These are phyloP conservation scores for Symbiotaphrina buchneri DNA, from an alignment of 495 filamentous ascomycete genomes.

Conservation along the genomic window DNA sequence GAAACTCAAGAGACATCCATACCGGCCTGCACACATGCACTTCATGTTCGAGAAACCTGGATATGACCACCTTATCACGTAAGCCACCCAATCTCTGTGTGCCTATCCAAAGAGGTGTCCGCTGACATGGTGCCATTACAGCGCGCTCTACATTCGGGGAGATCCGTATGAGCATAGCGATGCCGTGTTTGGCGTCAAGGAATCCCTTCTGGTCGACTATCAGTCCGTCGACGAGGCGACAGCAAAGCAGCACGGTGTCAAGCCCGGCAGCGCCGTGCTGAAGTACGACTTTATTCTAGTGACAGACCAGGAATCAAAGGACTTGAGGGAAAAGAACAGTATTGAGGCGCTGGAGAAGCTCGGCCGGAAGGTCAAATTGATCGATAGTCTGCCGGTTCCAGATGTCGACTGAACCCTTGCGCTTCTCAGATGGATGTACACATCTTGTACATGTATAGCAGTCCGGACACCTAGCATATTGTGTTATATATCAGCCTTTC, in stretches of 20 bases:
- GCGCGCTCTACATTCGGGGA: slow-evolving; percentile 58
- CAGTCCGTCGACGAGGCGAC: slow-evolving; percentile 35
- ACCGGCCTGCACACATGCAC: too few relatives aligned
- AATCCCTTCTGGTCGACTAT: slow-evolving; percentile 56
- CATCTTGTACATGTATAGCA: too few relatives aligned
- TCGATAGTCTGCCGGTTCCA: slow-evolving; percentile 66
- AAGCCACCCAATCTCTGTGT: too few relatives aligned
- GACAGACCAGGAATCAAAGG: slow-evolving; percentile 43
- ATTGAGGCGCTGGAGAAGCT: slow-evolving; percentile 45
- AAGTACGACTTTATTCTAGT: slow-evolving; percentile 57
- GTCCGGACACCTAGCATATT: too few relatives aligned
- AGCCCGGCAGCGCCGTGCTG: slow-evolving; percentile 28
- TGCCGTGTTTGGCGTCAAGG: slow-evolving; percentile 84
- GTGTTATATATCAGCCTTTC: too few relatives aligned
- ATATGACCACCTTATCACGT: too few relatives aligned
- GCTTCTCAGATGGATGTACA: too few relatives aligned
- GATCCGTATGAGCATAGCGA: slow-evolving; percentile 84
- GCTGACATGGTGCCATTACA: slow-evolving; percentile 9
- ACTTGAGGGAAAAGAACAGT: slow-evolving; percentile 47
- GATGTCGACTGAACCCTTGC: slow-evolving; percentile 45
- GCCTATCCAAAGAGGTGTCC: too few relatives aligned
- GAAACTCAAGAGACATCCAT: too few relatives aligned
- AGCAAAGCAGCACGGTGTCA: slow-evolving; percentile 31
- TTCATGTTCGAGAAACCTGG: too few relatives aligned
- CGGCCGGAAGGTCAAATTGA: slow-evolving; percentile 53